Base-by-base conservation (phyloP, 805 yeast genomes). In the Candida ficus region DNA sequence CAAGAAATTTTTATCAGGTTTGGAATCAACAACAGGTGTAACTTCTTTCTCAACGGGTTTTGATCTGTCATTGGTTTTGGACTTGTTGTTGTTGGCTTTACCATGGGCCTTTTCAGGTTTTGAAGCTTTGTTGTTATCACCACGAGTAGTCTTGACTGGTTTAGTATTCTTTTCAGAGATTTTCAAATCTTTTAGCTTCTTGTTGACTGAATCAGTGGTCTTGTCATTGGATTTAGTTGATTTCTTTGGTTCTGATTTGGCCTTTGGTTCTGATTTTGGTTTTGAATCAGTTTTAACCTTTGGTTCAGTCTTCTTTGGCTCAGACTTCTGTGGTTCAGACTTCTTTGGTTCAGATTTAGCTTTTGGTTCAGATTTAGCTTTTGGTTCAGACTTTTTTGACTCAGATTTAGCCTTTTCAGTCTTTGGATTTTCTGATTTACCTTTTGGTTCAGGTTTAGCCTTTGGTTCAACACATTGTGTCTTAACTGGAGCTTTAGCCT, bases 1-100 rank as follows among this genome's bases (percentile, higher is more conserved):
- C 16, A 41, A 20, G 19, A 41, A 44, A 12, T 35, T 29, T 13
- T 26, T 33, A 9, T 25, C 38, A 14, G 26, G 32, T 29, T 27
- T 20, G 3, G 28, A 23, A n/a, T 23, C 29, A 40, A 26, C 31
- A 32, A 12, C 16, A 7, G 38, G 29, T 7, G 26, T 35, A 5
- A 18, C 13, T 14, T 29, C 37, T 20, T 27, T 35, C 5, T 9
- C 20, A 7, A 14, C 27, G n/a, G 14, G 14, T 1, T 22, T 2
- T 9, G 18, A 12, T 14, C 21, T 21, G 35, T 4, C 16, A 7
- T 20, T 31, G 14, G 9, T 12, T 27, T n/a, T 27, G 23, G 17
- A 14, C 3, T 14, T 16, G 4, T n/a, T 28, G 2, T 7, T 21
- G 18, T 20, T 26, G 10, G 20, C 25, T 26, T 27, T 38, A 7